Evolutionary conservation across 139 green algal species (phyloP).

Genomic region (Trebouxia sp.): DNA sequence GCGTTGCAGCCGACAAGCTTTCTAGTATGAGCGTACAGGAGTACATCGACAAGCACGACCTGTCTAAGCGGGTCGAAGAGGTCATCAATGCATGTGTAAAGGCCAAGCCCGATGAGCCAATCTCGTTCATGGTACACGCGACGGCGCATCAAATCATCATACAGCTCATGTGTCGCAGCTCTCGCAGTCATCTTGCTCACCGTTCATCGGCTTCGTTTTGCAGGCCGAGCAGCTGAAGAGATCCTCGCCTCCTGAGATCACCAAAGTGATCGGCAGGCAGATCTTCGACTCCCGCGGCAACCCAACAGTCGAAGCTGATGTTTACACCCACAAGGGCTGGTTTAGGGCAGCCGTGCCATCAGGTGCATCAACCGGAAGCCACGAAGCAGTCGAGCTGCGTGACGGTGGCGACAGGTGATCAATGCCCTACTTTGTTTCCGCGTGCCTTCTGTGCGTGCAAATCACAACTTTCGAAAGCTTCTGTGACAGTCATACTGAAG

Average conservation of each 20-base stretch:
- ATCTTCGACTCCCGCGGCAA: slow-evolving; percentile 98
- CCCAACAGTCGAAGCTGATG: slow-evolving; percentile 93
- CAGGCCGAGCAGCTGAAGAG: slow-evolving; percentile 69
- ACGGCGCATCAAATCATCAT: not conserved
- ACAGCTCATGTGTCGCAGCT: not conserved
- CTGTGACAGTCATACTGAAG: not conserved
- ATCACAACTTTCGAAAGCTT: not conserved
- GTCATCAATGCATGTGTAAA: slow-evolving; percentile 92
- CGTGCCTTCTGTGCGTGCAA: no score
- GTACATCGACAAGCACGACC: slow-evolving; percentile 90
- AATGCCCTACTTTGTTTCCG: no score
- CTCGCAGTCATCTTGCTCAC: no score
- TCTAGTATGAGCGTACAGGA: slow-evolving; percentile 71
- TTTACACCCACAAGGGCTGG: slow-evolving; percentile 89
- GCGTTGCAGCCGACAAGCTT: not conserved
- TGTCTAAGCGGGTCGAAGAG: slow-evolving; percentile 87
- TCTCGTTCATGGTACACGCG: slow-evolving; percentile 81
- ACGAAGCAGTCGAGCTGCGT: slow-evolving; percentile 98
- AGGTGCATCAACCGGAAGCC: slow-evolving; percentile 93
- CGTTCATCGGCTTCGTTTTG: not conserved
- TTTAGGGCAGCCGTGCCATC: slow-evolving; percentile 90
- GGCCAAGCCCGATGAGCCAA: slow-evolving; percentile 86
- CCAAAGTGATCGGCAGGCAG: slow-evolving; percentile 88
- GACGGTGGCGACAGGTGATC: slow-evolving; percentile 80
- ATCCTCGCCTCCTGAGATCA: slow-evolving; percentile 74